Conservation (phyloP, 2,329 filamentous ascomycete genomes). For the Aspergillus uvarum region DNA sequence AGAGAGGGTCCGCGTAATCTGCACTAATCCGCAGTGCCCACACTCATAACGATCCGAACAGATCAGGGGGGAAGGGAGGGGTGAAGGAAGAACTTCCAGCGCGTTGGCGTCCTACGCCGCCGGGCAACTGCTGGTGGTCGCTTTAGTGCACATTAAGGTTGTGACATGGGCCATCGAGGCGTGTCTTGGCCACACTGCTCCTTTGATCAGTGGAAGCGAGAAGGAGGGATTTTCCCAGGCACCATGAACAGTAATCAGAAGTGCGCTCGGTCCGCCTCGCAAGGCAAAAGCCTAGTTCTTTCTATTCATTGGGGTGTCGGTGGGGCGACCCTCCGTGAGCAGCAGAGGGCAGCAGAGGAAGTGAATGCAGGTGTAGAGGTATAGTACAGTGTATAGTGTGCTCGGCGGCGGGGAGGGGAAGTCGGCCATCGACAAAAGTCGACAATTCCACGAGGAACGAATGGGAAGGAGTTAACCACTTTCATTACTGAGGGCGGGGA, state of each 20-base stretch:
- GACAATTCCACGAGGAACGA: conserved; percentile 6
- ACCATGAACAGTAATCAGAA: conserved; percentile 2
- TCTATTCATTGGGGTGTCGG: neutral
- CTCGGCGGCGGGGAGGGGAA: neutral
- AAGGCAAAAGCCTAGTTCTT: conserved; percentile 6
- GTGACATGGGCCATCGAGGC: neutral
- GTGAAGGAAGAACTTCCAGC: neutral
- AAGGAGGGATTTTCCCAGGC: conserved; percentile 3
- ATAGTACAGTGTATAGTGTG: neutral
- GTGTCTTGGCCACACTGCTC: neutral
- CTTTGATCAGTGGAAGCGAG: neutral
- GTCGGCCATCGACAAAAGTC: neutral
- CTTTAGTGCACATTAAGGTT: conserved; percentile 6
- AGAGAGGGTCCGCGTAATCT: neutral
- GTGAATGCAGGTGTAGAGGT: neutral
- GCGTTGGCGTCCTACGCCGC: neutral
- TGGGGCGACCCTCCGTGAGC: no score
- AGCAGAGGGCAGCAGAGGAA: no score
- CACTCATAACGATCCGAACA: neutral
- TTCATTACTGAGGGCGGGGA: neutral
- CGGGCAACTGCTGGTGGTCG: neutral
- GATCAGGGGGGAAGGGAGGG: neutral
- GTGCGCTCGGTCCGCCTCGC: conserved; percentile 11
- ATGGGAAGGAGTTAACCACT: neutral
- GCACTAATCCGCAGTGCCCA: neutral